Percentiles rank a stretch among this genome's conserved stretches.
These are phyloP conservation scores for Irpex sp. DNA, from an alignment of 1,284 basidiomycete species.

Conservation along the genomic window DNA sequence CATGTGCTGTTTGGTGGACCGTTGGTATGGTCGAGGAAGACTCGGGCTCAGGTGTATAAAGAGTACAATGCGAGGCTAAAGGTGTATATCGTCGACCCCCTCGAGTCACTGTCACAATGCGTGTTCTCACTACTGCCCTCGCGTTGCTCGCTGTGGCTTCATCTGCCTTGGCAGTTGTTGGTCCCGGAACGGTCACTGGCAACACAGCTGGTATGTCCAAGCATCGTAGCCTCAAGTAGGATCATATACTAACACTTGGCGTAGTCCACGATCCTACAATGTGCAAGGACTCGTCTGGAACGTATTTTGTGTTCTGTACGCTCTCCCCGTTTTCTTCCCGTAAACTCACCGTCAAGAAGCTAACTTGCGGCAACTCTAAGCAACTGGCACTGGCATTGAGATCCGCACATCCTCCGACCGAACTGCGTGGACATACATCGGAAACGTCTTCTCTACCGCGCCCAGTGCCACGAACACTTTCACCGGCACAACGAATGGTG, in stretches of 20 bases:
- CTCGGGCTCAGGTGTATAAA: neutral
- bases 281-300: neutral
- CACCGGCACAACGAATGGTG: neutral
- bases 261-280: neutral
- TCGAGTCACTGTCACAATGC: neutral
- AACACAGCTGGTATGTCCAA: slow-evolving; percentile 1
- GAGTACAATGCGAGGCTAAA: neutral
- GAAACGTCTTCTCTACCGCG: neutral
- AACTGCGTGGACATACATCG: neutral
- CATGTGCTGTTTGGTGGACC: neutral
- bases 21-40: too few species aligned
- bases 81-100: too few species aligned
- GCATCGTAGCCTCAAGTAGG: neutral
- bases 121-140: neutral
- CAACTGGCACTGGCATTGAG: neutral
- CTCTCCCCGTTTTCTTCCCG: neutral
- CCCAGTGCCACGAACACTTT: neutral
- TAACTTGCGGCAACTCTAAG: neutral
- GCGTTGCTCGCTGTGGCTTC: neutral
- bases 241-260: neutral
- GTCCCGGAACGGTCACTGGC: slow-evolving; percentile 27
- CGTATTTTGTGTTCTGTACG: neutral
- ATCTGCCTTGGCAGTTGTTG: neutral
- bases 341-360: neutral
- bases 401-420: neutral